Base-by-base conservation (phyloP, 2,329 filamentous ascomycete genomes). In the Albophoma yamanashiensis region DNA sequence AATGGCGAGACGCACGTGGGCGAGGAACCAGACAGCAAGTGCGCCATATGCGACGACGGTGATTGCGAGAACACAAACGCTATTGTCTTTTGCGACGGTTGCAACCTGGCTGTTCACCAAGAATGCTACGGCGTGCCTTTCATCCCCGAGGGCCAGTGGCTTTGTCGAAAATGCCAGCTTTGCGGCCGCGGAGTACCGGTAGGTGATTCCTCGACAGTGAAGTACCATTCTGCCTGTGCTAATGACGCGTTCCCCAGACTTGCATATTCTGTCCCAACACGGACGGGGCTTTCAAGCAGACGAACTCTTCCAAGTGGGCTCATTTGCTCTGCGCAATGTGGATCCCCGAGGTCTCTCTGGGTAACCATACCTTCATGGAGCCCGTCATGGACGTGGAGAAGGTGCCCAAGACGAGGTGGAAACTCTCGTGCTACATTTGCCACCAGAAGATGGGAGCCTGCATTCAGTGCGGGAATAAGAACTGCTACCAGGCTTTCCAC, bases 51-150 rank as follows among this genome's bases (percentile, higher is more conserved):
- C 71, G 94, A 99, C 70, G 94, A 99, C 69, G 94, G 94, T n/a
- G 94, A 99, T 70, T 99, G 94, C 70, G 94, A 99, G 75, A 99
- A 99, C 73, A 95, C 94, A 27, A 99, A 99, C 70, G 94, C 94
- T 1, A 99, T 99, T 69, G 94, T 99, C 27, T 99, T 99, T 71
- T 99, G 94, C 72, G 94, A 99, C 71, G 94, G 94, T 3, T 99
- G 94, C 74, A 95, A 99, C 74, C 79, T 99, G 58, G 94, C 94
- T 4, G 94, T 99, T 12, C 94, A 99, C 74, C 94, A 99, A 73
- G 94, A 99, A 77, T 99, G 94, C 74, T 99, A 99, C 71, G 94
- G 94, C 60, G 94, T 99, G 55, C 94, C 94, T 1, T 99, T 97
- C 73, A 99, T 99, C 65, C 94, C 94, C 2, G 94, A 99, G 76